Evolutionary conservation across 345 rosid species (phyloP), one percentile per base, ranked within the genome.

Genomic region (Sonneratia alba): DNA sequence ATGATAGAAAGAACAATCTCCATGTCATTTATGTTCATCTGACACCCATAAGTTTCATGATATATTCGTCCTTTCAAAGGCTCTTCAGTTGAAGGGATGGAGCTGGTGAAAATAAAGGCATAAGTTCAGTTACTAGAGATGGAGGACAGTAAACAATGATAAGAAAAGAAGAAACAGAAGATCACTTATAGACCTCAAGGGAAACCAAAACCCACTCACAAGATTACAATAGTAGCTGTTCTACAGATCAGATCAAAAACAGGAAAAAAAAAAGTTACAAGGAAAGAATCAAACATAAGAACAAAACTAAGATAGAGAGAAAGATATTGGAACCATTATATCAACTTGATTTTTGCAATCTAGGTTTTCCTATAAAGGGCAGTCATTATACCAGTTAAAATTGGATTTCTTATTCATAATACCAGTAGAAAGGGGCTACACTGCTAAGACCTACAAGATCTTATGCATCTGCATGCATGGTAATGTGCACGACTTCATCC

Each of bases 21-120:
- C 99, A 90, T 95, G 76, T 89, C 96, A 65, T 90, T 90, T 59
- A 95, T 78, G 80, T 91, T 95, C 99, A 95, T 95, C 74, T 94
- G 97, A 76, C 97, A 95, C 51, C 99, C 97, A 70, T 89, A 90
- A 18, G 97, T 95, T 78, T 95, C 97, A 57, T 90, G 99, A 83
- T 87, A 95, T 38, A 91, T 85, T 49, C 97, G 87, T 27, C 97
- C 97, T 74, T 72, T 85, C 6, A 85, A 73, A 51, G 69, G 75
- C 68, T 72, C 61, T 34, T 85, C 87, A 1, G 83, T 57, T 69
- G 81, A 83, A 14, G 75, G 70, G 4, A 72, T 77, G 76, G 79
- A 40, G 32, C 92, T 85, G 68, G 75, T 64, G 74, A 63, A 61
- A 55, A 74, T 47, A 68, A 77, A 78, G 61, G 14, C 51, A 38